Evolutionary conservation across 2,329 filamentous ascomycete genomes (phyloP).

Genomic region (Colletotrichum trifolii): DNA sequence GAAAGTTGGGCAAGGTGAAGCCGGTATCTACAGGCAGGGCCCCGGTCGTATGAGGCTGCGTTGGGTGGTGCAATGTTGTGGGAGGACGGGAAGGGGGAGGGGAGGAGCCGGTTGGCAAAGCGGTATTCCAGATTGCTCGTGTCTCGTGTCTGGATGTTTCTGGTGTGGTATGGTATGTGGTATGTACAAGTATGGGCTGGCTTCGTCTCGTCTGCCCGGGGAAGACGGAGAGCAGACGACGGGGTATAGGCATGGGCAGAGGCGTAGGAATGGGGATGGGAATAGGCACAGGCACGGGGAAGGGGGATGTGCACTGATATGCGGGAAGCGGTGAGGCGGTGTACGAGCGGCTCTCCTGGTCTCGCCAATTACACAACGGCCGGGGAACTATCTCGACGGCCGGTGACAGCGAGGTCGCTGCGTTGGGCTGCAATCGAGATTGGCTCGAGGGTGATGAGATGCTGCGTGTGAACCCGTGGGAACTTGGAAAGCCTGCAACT

Average conservation of each 20-base stretch:
- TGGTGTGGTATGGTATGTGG: background rate
- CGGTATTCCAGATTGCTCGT: slow-evolving; percentile 33
- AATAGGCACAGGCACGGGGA: background rate
- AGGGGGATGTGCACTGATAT: slow-evolving; percentile 36
- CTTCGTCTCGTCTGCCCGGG: slow-evolving; percentile 1
- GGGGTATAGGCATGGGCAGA: too few species aligned
- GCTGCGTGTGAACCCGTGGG: slow-evolving; percentile 4
- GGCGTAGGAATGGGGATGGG: too few species aligned
- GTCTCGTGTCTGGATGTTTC: slow-evolving; percentile 35
- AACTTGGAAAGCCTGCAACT: slow-evolving; percentile 20
- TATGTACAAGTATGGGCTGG: background rate
- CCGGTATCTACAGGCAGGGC: slow-evolving; percentile 33
- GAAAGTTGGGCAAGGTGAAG: slow-evolving; percentile 34
- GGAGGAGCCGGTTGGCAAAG: slow-evolving; percentile 3
- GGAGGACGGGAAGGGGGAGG: background rate
- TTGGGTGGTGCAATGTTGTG: background rate
- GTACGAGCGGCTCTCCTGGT: slow-evolving; percentile 33
- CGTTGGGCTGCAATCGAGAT: slow-evolving; percentile 32
- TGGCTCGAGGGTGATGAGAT: slow-evolving; percentile 5
- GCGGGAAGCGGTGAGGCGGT: slow-evolving; percentile 38
- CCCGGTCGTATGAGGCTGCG: slow-evolving; percentile 19
- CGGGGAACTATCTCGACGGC: slow-evolving; percentile 20
- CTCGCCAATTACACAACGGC: slow-evolving; percentile 29
- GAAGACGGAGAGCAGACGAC: slow-evolving; percentile 21
- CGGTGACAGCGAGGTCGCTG: slow-evolving; percentile 17